Percentiles rank a stretch among this genome's conserved stretches.
These are phyloP conservation scores for Nigrospora sphaerica DNA, from an alignment of 2,329 filamentous ascomycete species.

Conservation along the genomic window DNA sequence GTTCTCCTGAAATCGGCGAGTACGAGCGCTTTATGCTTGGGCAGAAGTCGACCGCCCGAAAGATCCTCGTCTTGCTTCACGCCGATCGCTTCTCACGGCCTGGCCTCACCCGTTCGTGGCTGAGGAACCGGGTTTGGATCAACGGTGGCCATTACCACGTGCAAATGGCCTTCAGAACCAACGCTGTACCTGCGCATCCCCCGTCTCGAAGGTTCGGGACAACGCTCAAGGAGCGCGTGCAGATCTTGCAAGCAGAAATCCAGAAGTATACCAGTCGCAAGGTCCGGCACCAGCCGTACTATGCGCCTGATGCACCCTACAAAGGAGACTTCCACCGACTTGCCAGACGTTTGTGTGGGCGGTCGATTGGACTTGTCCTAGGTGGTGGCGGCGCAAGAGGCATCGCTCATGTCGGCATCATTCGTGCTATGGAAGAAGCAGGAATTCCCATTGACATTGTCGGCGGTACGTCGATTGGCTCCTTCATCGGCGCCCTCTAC, in stretches of 20 bases:
- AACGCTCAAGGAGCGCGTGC: slow-evolving; percentile 84
- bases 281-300: slow-evolving; percentile 80
- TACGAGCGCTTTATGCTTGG: slow-evolving; percentile 95
- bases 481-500: slow-evolving; percentile 92
- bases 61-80: slow-evolving; percentile 85
- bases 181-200: slow-evolving; percentile 68
- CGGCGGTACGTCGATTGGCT: slow-evolving; percentile 91
- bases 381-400: slow-evolving; percentile 90
- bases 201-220: slow-evolving; percentile 73
- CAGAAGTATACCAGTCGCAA: slow-evolving; percentile 96
- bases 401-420: slow-evolving; percentile 88
- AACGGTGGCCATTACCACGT: slow-evolving; percentile 97
- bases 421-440: slow-evolving; percentile 89
- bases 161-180: slow-evolving; percentile 82
- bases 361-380: slow-evolving; percentile 88
- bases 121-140: slow-evolving; percentile 92
- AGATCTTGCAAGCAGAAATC: slow-evolving; percentile 92
- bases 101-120: slow-evolving; percentile 81
- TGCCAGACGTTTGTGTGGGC: slow-evolving; percentile 82
- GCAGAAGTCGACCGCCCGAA: slow-evolving; percentile 93
- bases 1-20: slow-evolving; percentile 84
- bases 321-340: slow-evolving; percentile 96
- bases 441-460: slow-evolving; percentile 94
- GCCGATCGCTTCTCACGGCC: slow-evolving; percentile 79
- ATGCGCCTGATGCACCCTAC: slow-evolving; percentile 84